A percentile compares a stretch with the other conserved stretches of the same genome.
Evolutionary conservation across 1,139 yeast species (phyloP).

Genomic region (Suhomyces wounanorum): DNA sequence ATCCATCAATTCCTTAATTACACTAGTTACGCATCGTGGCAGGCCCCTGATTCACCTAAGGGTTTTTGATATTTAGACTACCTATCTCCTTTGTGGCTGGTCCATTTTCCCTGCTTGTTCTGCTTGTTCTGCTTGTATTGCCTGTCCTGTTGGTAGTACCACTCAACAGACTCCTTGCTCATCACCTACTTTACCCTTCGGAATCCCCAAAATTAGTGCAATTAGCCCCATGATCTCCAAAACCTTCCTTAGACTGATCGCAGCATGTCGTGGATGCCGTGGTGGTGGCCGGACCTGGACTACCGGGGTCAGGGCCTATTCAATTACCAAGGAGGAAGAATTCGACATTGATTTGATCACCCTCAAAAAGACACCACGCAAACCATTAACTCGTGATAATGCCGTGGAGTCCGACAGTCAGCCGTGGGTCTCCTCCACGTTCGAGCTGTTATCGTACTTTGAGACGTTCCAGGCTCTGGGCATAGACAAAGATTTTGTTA

Average conservation of each 20-base stretch:
- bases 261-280: neutral
- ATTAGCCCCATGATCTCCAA: neutral
- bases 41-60: too few species aligned
- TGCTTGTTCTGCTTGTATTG: neutral
- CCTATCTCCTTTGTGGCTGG: too few species aligned
- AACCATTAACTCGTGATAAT: neutral
- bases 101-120: neutral
- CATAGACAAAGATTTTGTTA: constrained; percentile 1
- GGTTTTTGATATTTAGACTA: too few species aligned
- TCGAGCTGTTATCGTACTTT: constrained; percentile 12
- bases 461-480: constrained; percentile 7
- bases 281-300: neutral
- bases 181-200: neutral
- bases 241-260: neutral
- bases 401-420: neutral
- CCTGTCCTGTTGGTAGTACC: neutral
- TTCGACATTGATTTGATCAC: constrained; percentile 43
- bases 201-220: neutral
- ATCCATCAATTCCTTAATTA: neutral
- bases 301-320: constrained; percentile 6
- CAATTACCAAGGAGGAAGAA: constrained; percentile 19
- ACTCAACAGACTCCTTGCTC: too few species aligned
- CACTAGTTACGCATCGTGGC: too few species aligned
- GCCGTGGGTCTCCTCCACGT: constrained; percentile 3
- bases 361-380: constrained; percentile 27